These are phyloP conservation scores for Populus pruinosa DNA, from an alignment of 345 rosid genomes.

Conservation along the genomic window DNA sequence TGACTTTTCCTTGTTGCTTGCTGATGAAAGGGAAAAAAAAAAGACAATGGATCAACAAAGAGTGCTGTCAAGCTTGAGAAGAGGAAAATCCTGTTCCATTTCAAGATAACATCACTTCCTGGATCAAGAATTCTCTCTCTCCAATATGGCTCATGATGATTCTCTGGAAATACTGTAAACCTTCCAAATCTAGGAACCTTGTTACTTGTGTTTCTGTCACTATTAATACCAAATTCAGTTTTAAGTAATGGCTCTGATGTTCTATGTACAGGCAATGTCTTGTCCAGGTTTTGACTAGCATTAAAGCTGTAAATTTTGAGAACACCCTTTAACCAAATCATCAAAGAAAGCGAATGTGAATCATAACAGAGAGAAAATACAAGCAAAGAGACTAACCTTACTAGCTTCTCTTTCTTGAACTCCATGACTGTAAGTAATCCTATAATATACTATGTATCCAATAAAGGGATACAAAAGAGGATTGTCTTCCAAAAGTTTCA, in stretches of 20 bases:
- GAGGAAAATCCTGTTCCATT: slow-evolving; percentile 70
- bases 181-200: slow-evolving; percentile 42
- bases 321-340: slow-evolving; percentile 2
- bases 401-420: slow-evolving; percentile 44
- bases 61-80: slow-evolving; percentile 74
- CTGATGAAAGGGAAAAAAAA: slow-evolving; percentile 71
- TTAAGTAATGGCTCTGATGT: slow-evolving; percentile 35
- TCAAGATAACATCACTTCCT: slow-evolving; percentile 50
- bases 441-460: not conserved
- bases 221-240: slow-evolving; percentile 21
- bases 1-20: slow-evolving; percentile 33
- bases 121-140: slow-evolving; percentile 62
- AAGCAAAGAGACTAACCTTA: slow-evolving; percentile 36
- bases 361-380: slow-evolving; percentile 1
- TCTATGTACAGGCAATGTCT: slow-evolving; percentile 45
- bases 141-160: slow-evolving; percentile 32
- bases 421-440: slow-evolving; percentile 30
- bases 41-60: slow-evolving; percentile 73
- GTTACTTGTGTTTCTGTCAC: slow-evolving; percentile 15
- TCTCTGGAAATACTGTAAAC: slow-evolving; percentile 55
- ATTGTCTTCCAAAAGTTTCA: not conserved
- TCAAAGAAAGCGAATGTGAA: not conserved
- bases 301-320: slow-evolving; percentile 36
- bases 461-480: not conserved
- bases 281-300: slow-evolving; percentile 27